phyloP scores from a whole-genome alignment of 495 filamentous ascomycete genomes.

The Penicillium verhagenii region DNA sequence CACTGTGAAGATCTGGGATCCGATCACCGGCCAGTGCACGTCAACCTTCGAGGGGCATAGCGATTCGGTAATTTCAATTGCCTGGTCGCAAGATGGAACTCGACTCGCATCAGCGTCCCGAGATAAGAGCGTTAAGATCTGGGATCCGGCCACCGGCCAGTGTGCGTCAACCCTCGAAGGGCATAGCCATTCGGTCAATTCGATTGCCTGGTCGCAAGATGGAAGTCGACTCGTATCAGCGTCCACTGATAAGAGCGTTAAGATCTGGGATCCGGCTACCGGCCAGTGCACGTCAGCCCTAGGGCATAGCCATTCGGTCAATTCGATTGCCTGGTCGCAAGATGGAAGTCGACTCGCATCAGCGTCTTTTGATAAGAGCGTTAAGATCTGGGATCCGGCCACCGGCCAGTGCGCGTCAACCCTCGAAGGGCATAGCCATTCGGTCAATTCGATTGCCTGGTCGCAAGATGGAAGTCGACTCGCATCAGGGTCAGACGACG shows the following conservation, averaged over 20 bases:
- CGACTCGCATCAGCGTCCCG: no score
- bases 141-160: constrained; percentile 1
- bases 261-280: no score
- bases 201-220: no score
- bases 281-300: no score
- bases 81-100: no score
- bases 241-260: no score
- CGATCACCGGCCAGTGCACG: no score
- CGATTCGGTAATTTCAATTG: no score
- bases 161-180: neutral
- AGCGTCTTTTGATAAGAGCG: constrained; percentile 6
- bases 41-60: no score
- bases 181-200: neutral
- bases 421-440: neutral
- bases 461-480: constrained; percentile 4
- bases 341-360: constrained; percentile 10
- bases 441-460: neutral
- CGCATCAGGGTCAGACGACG: neutral
- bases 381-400: constrained; percentile 9
- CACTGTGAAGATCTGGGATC: no score
- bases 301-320: neutral
- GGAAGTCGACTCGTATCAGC: no score
- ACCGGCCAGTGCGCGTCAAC: constrained; percentile 2
- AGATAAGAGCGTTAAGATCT: no score
- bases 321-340: constrained; percentile 2